phyloP scores from a whole-genome alignment of 148 eudicot species.

The Rhododendron ovatum region DNA sequence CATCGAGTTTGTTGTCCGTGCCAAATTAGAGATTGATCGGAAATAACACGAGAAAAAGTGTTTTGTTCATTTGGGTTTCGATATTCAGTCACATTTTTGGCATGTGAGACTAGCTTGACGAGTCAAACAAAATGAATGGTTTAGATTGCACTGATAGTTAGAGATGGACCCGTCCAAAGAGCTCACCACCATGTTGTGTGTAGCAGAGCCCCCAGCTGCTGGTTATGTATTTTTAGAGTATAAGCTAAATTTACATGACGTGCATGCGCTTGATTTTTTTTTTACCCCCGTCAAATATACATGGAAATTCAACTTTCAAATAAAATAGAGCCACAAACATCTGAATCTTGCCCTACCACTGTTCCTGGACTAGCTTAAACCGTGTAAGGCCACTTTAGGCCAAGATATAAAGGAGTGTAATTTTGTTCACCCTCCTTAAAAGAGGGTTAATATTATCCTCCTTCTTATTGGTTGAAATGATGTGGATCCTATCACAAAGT shows the following conservation, averaged over 20 bases:
- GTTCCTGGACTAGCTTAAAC: not conserved
- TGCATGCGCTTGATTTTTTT: not conserved
- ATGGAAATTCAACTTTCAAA: no score
- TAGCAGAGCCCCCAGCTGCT: not conserved
- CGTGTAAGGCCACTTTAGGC: no score
- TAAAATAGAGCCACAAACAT: not conserved
- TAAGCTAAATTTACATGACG: not conserved
- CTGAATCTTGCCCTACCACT: not conserved
- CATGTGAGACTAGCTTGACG: not conserved
- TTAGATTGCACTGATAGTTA: no score
- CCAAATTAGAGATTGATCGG: not conserved
- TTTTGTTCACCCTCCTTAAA: no score
- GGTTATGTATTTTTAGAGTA: no score
- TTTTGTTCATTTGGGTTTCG: no score
- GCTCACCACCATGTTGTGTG: not conserved
- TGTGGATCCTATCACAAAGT: no score
- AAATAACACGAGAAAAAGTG: no score
- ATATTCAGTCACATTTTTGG: not conserved
- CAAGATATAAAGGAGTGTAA: no score
- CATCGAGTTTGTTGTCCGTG: not conserved
- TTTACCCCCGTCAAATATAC: not conserved
- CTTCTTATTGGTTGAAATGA: no score
- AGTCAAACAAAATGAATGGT: not conserved
- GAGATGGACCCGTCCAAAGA: not conserved
- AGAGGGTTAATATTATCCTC: no score